Percentiles rank a stretch among this genome's conserved stretches.
These are phyloP conservation scores for Lecanicillium sp. DNA, from an alignment of 2,329 filamentous ascomycete genomes.

Conservation along the genomic window DNA sequence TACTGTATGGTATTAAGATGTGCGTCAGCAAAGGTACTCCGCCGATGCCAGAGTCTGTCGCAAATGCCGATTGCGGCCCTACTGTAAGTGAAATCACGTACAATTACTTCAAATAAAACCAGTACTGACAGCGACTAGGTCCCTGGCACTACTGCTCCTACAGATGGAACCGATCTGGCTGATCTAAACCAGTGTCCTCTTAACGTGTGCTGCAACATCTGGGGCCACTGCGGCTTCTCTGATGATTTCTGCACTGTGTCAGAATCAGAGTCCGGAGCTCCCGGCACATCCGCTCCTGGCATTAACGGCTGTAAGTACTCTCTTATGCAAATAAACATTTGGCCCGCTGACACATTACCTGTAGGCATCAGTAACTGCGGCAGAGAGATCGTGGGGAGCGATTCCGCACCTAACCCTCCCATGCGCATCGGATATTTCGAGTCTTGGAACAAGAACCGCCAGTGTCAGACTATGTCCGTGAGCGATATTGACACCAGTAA, in stretches of 20 bases:
- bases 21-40: conserved; percentile 27
- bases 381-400: not conserved
- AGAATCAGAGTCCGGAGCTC: conserved; percentile 21
- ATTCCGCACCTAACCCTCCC: not conserved
- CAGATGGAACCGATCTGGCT: conserved; percentile 26
- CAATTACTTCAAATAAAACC: not conserved
- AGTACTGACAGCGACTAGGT: conserved; percentile 15
- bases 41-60: conserved; percentile 22
- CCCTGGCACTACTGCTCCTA: conserved; percentile 30
- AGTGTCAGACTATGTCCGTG: conserved; percentile 27
- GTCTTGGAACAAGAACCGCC: conserved; percentile 23
- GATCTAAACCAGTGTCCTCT: conserved; percentile 42
- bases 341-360: not conserved
- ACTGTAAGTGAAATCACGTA: conserved; percentile 15
- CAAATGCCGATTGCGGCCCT: conserved; percentile 36
- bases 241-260: conserved; percentile 33
- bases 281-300: conserved; percentile 22
- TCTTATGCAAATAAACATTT: not conserved
- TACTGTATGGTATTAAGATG: conserved; percentile 20
- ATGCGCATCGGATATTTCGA: conserved; percentile 29
- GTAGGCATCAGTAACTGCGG: not conserved
- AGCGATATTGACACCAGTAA: conserved; percentile 17
- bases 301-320: conserved; percentile 1
- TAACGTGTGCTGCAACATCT: conserved; percentile 35
- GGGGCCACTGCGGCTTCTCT: conserved; percentile 40